phyloP scores from a whole-genome alignment of 1,284 basidiomycete species.

The Megacollybia platyphylla region DNA sequence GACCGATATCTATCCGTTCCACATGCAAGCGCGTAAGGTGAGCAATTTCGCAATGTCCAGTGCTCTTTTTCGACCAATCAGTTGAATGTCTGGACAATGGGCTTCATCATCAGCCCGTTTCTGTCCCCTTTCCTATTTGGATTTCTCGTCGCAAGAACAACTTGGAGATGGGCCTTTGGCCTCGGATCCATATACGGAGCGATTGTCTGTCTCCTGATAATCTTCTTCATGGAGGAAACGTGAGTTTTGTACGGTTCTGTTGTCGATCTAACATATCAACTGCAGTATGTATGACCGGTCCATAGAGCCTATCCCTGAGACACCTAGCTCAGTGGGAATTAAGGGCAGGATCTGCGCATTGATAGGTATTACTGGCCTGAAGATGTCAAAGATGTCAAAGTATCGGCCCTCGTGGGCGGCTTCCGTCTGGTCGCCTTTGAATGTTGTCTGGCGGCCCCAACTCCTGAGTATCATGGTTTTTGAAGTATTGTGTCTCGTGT shows the following conservation, averaged over 20 bases:
- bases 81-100: slow-evolving; percentile 48
- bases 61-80: not conserved
- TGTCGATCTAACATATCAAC: not conserved
- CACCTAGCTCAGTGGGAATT: slow-evolving; percentile 26
- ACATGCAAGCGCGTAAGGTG: slow-evolving; percentile 49
- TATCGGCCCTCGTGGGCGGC: slow-evolving; percentile 45
- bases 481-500: slow-evolving; percentile 23
- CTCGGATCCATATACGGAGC: slow-evolving; percentile 48
- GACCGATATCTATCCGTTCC: slow-evolving; percentile 58
- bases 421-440: slow-evolving; percentile 30
- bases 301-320: slow-evolving; percentile 30
- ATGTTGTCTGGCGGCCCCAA: slow-evolving; percentile 55
- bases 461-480: slow-evolving; percentile 42
- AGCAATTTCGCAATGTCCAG: not conserved
- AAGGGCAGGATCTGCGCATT: slow-evolving; percentile 49
- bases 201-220: slow-evolving; percentile 44
- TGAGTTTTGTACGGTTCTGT: slow-evolving; percentile 14
- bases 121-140: slow-evolving; percentile 49
- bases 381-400: slow-evolving; percentile 49
- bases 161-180: slow-evolving; percentile 64
- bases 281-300: slow-evolving; percentile 60
- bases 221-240: slow-evolving; percentile 57
- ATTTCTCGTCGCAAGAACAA: slow-evolving; percentile 42
- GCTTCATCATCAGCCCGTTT: slow-evolving; percentile 45
- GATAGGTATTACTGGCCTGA: slow-evolving; percentile 49